Base-by-base conservation (phyloP, 2,329 filamentous ascomycete species). In the Cordyceps cicadae region DNA sequence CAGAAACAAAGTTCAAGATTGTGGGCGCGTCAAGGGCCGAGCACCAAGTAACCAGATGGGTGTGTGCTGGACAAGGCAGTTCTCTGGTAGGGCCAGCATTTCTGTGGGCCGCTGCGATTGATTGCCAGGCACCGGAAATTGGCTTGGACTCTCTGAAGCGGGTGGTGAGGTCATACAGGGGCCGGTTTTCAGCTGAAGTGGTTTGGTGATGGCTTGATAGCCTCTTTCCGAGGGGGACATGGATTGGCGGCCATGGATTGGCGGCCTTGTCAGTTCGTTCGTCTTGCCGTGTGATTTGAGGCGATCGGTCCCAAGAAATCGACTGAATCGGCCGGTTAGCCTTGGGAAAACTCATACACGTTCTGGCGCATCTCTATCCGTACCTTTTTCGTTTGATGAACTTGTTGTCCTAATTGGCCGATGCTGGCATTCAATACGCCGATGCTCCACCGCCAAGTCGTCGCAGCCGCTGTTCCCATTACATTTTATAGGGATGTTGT, bases 41-140 rank as follows among this genome's bases (percentile, higher is more conserved):
- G 29, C 29, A 29, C 5, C 29, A 29, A 29, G 26, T 29, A 29
- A 6, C 3, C 6, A 29, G 26, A n/a, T n/a, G n/a, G n/a, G n/a
- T n/a, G 26, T 29, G 26, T 29, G 29, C 29, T 29, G 29, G 5
- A 8, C 29, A 29, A 29, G 29, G 29, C 29, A 29, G 29, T 29
- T 5, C 5, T 29, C 6, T 29, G 5, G 5, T 29, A 29, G 29
- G 29, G 29, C 29, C 29, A 29, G 29, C 29, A 29, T 29, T 29
- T 5, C 5, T 45, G 56, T 59, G 58, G 58, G 43, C 58, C 51
- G 24, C 58, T 32, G 8, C 51, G 58, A 54, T 50, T 17, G 43
- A 60, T 54, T 60, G 58, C 51, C 58, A 32, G 58, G 12, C 51
- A 14, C 58, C 51, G 58, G 58, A 60, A 60, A 60, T 60, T 60